Conservation (phyloP, 1,284 basidiomycete genomes). For the Cutaneotrichosporon cavernicola region DNA sequence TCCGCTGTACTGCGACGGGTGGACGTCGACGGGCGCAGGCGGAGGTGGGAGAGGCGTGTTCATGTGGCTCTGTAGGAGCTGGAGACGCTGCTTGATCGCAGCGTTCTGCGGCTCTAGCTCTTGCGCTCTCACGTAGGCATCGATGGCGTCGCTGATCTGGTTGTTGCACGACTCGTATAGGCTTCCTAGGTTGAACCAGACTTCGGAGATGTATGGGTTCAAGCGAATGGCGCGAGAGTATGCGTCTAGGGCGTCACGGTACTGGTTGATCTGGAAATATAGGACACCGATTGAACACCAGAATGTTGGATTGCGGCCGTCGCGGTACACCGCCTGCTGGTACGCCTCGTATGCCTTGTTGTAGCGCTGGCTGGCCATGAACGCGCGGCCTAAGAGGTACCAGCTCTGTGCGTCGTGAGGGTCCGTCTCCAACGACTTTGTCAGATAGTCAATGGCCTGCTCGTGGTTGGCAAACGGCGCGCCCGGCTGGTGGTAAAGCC, state of each 20-base stretch:
- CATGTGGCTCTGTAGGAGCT: constrained; percentile 73
- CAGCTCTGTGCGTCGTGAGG: constrained; percentile 96
- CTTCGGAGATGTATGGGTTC: constrained; percentile 98
- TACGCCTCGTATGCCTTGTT: constrained; percentile 99
- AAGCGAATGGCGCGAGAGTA: constrained; percentile 98
- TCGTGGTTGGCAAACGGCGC: constrained; percentile 95
- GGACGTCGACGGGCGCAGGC: constrained; percentile 89
- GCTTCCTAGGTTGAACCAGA: constrained; percentile 97
- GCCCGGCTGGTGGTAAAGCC: constrained; percentile 93
- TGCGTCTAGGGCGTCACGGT: constrained; percentile 94
- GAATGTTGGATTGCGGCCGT: constrained; percentile 97
- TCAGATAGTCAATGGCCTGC: constrained; percentile 86
- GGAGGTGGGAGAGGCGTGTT: constrained; percentile 74
- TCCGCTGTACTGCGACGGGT: constrained; percentile 82
- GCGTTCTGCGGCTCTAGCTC: constrained; percentile 82
- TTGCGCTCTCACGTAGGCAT: constrained; percentile 88
- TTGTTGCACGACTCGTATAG: constrained; percentile 99
- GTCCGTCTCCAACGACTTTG: constrained; percentile 91
- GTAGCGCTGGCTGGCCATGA: constrained; percentile 98
- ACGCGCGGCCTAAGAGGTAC: constrained; percentile 96
- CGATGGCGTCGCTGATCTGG: constrained; percentile 96
- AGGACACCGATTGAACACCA: constrained; percentile 99
- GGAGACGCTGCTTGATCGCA: constrained; percentile 73
- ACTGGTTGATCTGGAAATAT: constrained; percentile 99
- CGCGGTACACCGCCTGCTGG: constrained; percentile 97